phyloP scores from a whole-genome alignment of 768 basidiomycete species.

The Tubosaeta sp. region DNA sequence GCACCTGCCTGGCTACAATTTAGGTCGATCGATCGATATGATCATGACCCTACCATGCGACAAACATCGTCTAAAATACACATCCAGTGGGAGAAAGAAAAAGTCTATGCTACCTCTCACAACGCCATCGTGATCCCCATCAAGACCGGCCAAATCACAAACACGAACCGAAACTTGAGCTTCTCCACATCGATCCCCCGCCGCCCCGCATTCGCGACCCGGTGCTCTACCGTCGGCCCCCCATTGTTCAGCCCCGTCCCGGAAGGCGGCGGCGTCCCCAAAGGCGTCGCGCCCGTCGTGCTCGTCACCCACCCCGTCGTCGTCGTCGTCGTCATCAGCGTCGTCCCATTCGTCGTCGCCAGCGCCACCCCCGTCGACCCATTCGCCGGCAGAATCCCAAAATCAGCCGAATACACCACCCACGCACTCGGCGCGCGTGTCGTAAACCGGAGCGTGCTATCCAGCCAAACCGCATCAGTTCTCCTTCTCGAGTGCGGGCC shows the following conservation, averaged over 20 bases:
- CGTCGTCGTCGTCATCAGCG: slow-evolving; percentile 4
- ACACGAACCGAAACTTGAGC: slow-evolving; percentile 45
- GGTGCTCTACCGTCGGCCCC: slow-evolving; percentile 1
- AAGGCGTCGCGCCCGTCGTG: not conserved
- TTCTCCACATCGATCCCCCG: slow-evolving; percentile 30
- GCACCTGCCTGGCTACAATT: not conserved
- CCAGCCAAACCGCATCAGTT: too few species aligned
- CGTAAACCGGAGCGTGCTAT: slow-evolving; percentile 34
- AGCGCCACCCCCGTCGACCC: not conserved
- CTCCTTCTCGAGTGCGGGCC: not conserved
- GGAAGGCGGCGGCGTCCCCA: slow-evolving; percentile 8
- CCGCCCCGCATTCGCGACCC: slow-evolving; percentile 17
- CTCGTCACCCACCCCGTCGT: not conserved
- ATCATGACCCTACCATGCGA: too few species aligned
- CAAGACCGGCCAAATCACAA: slow-evolving; percentile 53
- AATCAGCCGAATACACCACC: slow-evolving; percentile 49
- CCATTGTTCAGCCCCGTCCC: slow-evolving; percentile 3
- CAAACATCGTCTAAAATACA: not conserved
- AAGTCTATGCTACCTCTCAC: slow-evolving; percentile 17
- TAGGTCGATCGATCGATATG: too few species aligned
- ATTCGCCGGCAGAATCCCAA: slow-evolving; percentile 33
- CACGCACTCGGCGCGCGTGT: slow-evolving; percentile 19
- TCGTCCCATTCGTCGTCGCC: slow-evolving; percentile 8
- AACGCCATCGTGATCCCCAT: slow-evolving; percentile 55
- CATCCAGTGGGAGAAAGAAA: not conserved